Evolutionary conservation across 768 basidiomycete species (phyloP).

Genomic region (Boletus sp.): DNA sequence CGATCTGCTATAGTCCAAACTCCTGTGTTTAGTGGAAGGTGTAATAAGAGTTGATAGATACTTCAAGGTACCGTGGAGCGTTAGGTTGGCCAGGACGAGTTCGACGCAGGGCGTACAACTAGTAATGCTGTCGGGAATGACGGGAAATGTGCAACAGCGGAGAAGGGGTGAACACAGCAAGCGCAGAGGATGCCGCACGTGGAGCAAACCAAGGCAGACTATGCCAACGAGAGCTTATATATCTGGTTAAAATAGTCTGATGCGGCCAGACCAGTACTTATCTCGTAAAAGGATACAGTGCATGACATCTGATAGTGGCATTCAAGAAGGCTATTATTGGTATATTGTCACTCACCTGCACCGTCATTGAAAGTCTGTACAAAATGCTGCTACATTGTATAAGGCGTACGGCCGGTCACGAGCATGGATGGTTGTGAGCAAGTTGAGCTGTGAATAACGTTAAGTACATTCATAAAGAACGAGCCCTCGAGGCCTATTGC

Average conservation of each 20-base stretch:
- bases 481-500: too few species aligned
- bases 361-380: not conserved
- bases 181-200: slow-evolving; percentile 41
- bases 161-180: slow-evolving; percentile 38
- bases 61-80: slow-evolving; percentile 27
- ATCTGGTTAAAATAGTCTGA: not conserved
- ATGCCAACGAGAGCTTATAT: not conserved
- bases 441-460: too few species aligned
- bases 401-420: not conserved
- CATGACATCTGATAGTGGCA: not conserved
- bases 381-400: not conserved
- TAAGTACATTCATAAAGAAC: too few species aligned
- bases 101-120: slow-evolving; percentile 20
- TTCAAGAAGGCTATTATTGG: too few species aligned
- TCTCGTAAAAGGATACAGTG: not conserved
- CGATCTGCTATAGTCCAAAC: slow-evolving; percentile 61
- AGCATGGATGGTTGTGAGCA: not conserved
- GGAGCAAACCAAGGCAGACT: slow-evolving; percentile 31
- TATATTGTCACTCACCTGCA: not conserved
- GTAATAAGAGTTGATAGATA: slow-evolving; percentile 25
- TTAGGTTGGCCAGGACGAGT: slow-evolving; percentile 23
- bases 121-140: slow-evolving; percentile 27
- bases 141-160: slow-evolving; percentile 46
- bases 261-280: not conserved
- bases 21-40: slow-evolving; percentile 18